Evolutionary conservation across 2,329 filamentous ascomycete species (phyloP), one percentile per base, ranked within the genome.

Genomic region (Penicillium sp.): DNA sequence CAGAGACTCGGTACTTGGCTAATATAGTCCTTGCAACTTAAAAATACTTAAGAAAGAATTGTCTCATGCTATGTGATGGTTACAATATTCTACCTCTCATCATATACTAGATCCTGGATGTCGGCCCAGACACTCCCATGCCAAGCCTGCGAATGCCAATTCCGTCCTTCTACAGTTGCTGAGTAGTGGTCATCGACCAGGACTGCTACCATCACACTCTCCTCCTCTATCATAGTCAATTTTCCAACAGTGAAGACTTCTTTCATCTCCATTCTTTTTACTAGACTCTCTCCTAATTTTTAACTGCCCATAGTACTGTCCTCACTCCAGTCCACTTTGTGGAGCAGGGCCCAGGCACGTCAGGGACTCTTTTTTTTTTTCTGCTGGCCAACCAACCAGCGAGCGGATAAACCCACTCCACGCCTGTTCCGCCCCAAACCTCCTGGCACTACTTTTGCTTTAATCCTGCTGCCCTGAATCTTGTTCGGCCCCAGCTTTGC

Each of bases 131-230:
- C 19, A 45, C 11, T 28, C 25, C 14, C 14, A 19, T n/a, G 65
- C 59, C 61, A 64, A 64, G 59, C 6, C 63, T 56, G 43, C 16
- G 13, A 8, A 52, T 60, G 49, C 64, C 65, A 57, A 57, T 63
- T 66, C 61, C 65, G 64, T 66, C 61, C 28, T 25, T 16, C 33
- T 37, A 19, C n/a, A 40, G 56, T 45, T 55, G 28, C 25, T 45
- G 25, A 13, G 37, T 43, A 54, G 53, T 42, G 43, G 13, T 46
- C 14, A 48, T 48, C 19, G 3, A 28, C 35, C 14, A 40, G 7
- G n/a, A 8, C 30, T 33, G 19, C 28, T 51, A 48, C 8, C 22
- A 33, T 51, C 48, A 19, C 26, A 3, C 5, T 22, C 11, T 25
- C 11, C 30, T 3, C 8, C 13, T 33, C n/a, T 22, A 22, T 35